Percentiles rank a stretch among this genome's conserved stretches.
Evolutionary conservation across 1,139 yeast genomes (phyloP).

Genomic region (Lodderomyces orthopsilosis): DNA sequence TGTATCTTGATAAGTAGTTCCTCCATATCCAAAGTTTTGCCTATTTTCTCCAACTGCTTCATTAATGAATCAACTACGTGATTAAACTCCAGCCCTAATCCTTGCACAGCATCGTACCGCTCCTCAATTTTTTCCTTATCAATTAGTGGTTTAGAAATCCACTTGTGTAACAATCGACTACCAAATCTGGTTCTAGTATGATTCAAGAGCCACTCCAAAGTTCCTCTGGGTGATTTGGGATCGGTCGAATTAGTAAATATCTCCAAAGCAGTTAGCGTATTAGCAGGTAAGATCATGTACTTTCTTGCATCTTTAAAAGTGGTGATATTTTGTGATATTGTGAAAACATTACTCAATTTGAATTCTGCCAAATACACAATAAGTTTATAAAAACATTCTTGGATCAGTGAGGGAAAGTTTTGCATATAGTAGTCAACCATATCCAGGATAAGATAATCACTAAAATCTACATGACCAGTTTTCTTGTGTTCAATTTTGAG

Average conservation of each 20-base stretch:
- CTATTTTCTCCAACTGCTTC: conserved; percentile 35
- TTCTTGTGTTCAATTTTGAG: conserved; percentile 14
- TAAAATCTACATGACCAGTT: conserved; percentile 4
- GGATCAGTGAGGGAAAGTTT: conserved; percentile 25
- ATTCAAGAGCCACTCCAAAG: conserved; percentile 75
- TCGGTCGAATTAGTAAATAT: conserved; percentile 67
- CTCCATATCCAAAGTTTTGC: conserved; percentile 56
- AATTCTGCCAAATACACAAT: conserved; percentile 60
- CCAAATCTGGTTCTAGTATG: conserved; percentile 83
- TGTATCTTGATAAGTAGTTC: conserved; percentile 64
- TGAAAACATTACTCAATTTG: conserved; percentile 55
- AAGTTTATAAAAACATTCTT: conserved; percentile 47
- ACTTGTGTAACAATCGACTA: conserved; percentile 55
- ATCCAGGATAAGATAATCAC: conserved; percentile 14
- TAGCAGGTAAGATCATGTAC: conserved; percentile 67
- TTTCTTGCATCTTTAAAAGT: conserved; percentile 48
- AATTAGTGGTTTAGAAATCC: conserved; percentile 75
- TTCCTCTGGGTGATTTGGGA: conserved; percentile 52
- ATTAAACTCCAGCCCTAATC: conserved; percentile 44
- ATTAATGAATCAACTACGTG: conserved; percentile 55
- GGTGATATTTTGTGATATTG: conserved; percentile 43
- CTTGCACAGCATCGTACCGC: conserved; percentile 64
- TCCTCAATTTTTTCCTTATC: conserved; percentile 50
- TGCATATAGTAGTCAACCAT: conserved; percentile 25
- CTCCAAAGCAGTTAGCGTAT: conserved; percentile 68